phyloP scores from a whole-genome alignment of 2,329 filamentous ascomycete species.

The Cercospora nicotianae region DNA sequence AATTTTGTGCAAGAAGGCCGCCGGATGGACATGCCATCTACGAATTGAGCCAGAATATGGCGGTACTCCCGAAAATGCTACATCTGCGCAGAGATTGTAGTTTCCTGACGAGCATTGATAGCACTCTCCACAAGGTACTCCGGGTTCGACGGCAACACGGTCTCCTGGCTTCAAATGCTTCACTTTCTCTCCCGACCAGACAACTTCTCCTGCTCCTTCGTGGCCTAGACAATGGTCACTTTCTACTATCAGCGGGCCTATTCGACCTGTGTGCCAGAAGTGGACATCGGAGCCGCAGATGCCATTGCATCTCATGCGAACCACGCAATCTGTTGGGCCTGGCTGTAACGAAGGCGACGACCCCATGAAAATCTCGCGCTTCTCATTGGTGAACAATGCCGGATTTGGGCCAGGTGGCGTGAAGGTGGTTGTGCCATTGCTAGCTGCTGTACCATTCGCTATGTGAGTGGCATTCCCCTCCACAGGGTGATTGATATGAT shows the following conservation, averaged over 20 bases:
- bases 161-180: slow-evolving; percentile 61
- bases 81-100: slow-evolving; percentile 86
- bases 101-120: slow-evolving; percentile 71
- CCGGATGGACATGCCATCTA: slow-evolving; percentile 77
- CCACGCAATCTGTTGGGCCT: slow-evolving; percentile 31
- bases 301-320: slow-evolving; percentile 35
- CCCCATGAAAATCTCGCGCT: slow-evolving; percentile 34
- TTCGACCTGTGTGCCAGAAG: slow-evolving; percentile 51
- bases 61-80: slow-evolving; percentile 87
- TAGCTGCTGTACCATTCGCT: slow-evolving; percentile 19
- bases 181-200: slow-evolving; percentile 59
- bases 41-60: slow-evolving; percentile 80
- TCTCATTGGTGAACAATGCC: slow-evolving; percentile 33
- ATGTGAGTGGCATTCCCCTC: slow-evolving; percentile 1
- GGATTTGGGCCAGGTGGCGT: slow-evolving; percentile 27
- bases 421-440: slow-evolving; percentile 9
- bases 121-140: slow-evolving; percentile 62
- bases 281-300: slow-evolving; percentile 36
- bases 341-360: slow-evolving; percentile 31
- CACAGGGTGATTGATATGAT: background rate
- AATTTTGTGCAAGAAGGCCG: slow-evolving; percentile 88
- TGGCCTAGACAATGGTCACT: slow-evolving; percentile 68
- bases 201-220: slow-evolving; percentile 66
- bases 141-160: slow-evolving; percentile 66
- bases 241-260: slow-evolving; percentile 62